Percentiles rank a stretch among this genome's conserved stretches.
These are phyloP conservation scores for Tolypocladium tropicale DNA, from an alignment of 2,329 filamentous ascomycete genomes.

Conservation along the genomic window DNA sequence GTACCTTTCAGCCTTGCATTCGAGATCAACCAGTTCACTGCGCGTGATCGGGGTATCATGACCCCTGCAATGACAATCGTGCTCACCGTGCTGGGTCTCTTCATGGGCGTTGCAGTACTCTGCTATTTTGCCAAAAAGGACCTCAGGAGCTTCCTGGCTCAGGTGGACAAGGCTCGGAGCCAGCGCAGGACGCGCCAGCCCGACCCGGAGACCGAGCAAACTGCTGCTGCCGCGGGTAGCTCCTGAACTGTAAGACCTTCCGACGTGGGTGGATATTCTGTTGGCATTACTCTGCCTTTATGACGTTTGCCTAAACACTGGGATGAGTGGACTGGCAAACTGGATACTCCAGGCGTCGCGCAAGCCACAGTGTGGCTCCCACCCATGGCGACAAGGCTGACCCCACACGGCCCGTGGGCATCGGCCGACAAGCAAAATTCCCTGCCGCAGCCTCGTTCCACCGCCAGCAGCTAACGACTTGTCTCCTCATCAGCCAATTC, in stretches of 20 bases:
- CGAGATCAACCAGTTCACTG: neutral
- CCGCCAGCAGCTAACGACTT: neutral
- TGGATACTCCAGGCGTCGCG: neutral
- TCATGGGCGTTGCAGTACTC: conserved; percentile 17
- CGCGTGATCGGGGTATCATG: conserved; percentile 2
- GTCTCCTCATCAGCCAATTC: neutral
- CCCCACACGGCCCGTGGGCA: neutral
- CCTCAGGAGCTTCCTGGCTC: conserved; percentile 19
- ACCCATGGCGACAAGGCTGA: neutral
- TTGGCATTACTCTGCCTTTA: too few species aligned
- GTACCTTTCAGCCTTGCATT: neutral
- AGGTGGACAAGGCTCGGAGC: conserved; percentile 5
- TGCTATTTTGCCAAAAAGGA: conserved; percentile 17
- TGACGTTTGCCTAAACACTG: neutral
- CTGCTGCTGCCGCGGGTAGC: neutral
- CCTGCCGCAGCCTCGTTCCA: neutral
- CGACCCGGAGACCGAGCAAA: neutral
- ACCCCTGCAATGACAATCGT: conserved; percentile 14
- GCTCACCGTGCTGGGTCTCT: conserved; percentile 19
- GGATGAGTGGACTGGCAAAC: neutral
- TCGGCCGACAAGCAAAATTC: neutral
- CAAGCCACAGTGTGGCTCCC: conserved; percentile 1
- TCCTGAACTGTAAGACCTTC: neutral
- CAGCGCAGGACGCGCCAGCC: neutral
- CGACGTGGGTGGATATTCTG: too few species aligned